Percentiles rank a stretch among this genome's conserved stretches.
Conservation (phyloP, 73 alveolate genomes). For the Symbiodinium natans region DNA sequence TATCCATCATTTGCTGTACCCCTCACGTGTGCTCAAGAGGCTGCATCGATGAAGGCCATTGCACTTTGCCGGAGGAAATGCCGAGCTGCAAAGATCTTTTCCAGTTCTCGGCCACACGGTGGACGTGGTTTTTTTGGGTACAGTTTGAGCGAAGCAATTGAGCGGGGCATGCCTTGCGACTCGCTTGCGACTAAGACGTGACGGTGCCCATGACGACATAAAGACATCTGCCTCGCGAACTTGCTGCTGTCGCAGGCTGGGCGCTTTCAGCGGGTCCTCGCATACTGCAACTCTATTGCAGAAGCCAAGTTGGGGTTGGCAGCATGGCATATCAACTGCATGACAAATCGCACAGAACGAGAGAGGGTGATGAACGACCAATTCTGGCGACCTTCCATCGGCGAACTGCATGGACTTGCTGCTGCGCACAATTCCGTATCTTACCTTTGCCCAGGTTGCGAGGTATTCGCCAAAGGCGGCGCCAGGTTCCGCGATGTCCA, state of each 20-base stretch:
- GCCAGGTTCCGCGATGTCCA: neutral
- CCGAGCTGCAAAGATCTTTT: neutral
- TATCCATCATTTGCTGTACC: too few relatives aligned
- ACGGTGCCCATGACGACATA: neutral
- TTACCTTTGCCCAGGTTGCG: conserved; percentile 21
- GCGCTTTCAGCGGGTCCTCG: neutral
- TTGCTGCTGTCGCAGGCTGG: conserved; percentile 29
- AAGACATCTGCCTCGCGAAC: neutral
- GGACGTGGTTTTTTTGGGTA: too few relatives aligned
- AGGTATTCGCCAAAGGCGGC: neutral
- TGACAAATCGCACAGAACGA: neutral
- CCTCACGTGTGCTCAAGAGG: too few relatives aligned
- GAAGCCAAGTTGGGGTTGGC: conserved; percentile 13
- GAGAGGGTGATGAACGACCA: too few relatives aligned
- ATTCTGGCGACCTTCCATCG: too few relatives aligned
- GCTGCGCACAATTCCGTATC: conserved; percentile 12
- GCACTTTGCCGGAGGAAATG: neutral
- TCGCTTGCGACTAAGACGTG: neutral
- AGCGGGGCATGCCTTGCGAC: too few relatives aligned
- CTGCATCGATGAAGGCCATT: conserved; percentile 73
- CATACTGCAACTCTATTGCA: conserved; percentile 16
- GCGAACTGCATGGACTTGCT: conserved; percentile 28
- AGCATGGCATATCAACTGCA: conserved; percentile 3
- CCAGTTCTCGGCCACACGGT: conserved; percentile 40
- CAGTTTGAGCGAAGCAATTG: conserved; percentile 23